These are phyloP conservation scores for Hanseniaspora vineae DNA, from an alignment of 805 yeast species.

Conservation along the genomic window DNA sequence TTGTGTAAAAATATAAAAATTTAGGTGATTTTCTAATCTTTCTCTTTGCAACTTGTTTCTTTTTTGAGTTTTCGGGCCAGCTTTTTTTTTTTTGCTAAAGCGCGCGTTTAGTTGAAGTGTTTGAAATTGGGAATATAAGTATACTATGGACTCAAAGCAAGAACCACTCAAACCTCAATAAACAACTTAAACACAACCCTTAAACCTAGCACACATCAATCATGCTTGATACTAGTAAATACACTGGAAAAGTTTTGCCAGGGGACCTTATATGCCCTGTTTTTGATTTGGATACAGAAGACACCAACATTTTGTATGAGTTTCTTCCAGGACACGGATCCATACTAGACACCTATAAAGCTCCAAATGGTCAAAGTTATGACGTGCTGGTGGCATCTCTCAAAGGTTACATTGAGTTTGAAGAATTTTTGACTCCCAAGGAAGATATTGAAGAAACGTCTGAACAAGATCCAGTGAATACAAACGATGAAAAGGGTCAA, in stretches of 20 bases:
- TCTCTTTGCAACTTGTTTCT: neutral
- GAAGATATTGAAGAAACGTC: too few relatives aligned
- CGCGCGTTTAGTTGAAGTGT: too few relatives aligned
- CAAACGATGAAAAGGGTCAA: conserved; percentile 6
- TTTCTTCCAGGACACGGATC: conserved; percentile 60
- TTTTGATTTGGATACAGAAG: conserved; percentile 25
- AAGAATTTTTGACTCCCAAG: conserved; percentile 10
- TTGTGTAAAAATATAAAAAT: neutral
- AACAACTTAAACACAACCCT: too few relatives aligned
- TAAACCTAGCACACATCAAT: neutral
- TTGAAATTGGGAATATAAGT: too few relatives aligned
- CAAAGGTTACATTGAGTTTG: conserved; percentile 40
- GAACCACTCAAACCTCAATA: too few relatives aligned
- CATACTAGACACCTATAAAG: conserved; percentile 32
- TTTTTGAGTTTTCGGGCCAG: neutral
- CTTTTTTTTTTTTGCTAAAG: neutral
- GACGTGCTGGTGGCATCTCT: conserved; percentile 44
- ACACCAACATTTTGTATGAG: conserved; percentile 25
- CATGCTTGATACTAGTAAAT: conserved; percentile 1
- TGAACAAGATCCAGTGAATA: too few relatives aligned
- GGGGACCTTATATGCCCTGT: conserved; percentile 68
- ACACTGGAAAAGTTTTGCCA: conserved; percentile 49
- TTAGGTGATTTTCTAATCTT: neutral
- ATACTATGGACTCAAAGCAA: too few relatives aligned
- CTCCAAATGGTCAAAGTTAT: conserved; percentile 20